phyloP scores from a whole-genome alignment of 805 yeast genomes.

The Kockiozyma suomiensis region DNA sequence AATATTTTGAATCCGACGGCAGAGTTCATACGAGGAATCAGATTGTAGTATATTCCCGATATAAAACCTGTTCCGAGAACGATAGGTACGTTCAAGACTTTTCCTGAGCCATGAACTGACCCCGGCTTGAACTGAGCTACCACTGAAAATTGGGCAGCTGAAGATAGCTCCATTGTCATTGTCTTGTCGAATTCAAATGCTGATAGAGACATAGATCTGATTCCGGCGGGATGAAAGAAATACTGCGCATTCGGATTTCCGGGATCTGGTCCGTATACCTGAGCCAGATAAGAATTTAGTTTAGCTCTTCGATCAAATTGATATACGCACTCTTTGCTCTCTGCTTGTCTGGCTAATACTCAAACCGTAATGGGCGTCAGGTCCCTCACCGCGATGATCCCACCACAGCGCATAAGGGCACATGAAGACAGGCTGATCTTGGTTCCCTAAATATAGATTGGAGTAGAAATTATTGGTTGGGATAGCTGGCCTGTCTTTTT shows the following conservation, averaged over 20 bases:
- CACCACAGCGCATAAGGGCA: slow-evolving; percentile 70
- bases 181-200: slow-evolving; percentile 52
- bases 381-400: slow-evolving; percentile 42
- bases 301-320: neutral
- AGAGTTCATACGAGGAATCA: slow-evolving; percentile 37
- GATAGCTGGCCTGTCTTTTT: slow-evolving; percentile 42
- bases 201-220: slow-evolving; percentile 59
- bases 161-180: slow-evolving; percentile 36
- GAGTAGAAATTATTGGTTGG: slow-evolving; percentile 79
- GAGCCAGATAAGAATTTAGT: neutral
- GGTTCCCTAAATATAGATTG: slow-evolving; percentile 61
- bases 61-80: slow-evolving; percentile 65
- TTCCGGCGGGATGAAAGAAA: slow-evolving; percentile 59
- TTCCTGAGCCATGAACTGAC: slow-evolving; percentile 17
- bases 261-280: slow-evolving; percentile 49
- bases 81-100: slow-evolving; percentile 44
- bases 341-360: slow-evolving; percentile 61
- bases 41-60: slow-evolving; percentile 49
- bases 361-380: slow-evolving; percentile 53
- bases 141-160: slow-evolving; percentile 35
- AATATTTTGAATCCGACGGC: slow-evolving; percentile 63
- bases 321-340: slow-evolving; percentile 46
- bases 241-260: slow-evolving; percentile 48
- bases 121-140: slow-evolving; percentile 27
- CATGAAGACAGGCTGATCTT: slow-evolving; percentile 59